Base-by-base conservation (phyloP, 345 rosid genomes). In the Durio zibethinus region DNA sequence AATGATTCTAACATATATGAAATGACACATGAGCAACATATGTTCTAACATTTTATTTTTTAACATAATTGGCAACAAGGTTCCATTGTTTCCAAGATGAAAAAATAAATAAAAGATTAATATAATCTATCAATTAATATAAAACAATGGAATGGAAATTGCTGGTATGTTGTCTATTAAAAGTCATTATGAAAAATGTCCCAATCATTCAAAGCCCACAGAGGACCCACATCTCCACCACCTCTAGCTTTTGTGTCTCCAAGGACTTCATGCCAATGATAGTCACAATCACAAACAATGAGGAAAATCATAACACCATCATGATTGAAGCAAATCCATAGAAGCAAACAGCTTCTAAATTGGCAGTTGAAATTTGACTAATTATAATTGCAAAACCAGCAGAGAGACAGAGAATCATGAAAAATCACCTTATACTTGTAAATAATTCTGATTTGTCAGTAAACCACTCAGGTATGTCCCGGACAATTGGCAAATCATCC, bases 391-490 rank as follows among this genome's bases (percentile, higher is more conserved):
- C 10, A 64, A 43, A 61, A 20, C 10, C 33, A 50, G n/a, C 29
- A 45, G 23, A 80, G 7, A 10, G 63, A 29, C 15, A 59, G 16
- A 36, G 35, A 47, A 62, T 36, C 54, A 56, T 63, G 75, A 73
- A 81, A 47, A 76, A 25, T 82, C 74, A 97, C 98, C 97, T 92
- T 87, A 97, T 94, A 77, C 97, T 97, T 56, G 94, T 80, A 82
- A 94, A 94, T 65, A 97, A 85, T 83, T 97, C 98, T 74, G 97
- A 80, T 86, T 90, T 94, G 86, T 97, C 99, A 61, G 95, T 90
- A 84, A 97, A 97, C 99, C 97, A 97, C 78, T 90, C 87, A 27
- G 99, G 98, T 81, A 94, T 97, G 78, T 94, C 99, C 23, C 96
- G 93, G 80, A 97, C 98, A 79, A 97, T 94, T 43, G 85, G 88